A percentile compares a stretch with the other conserved stretches of the same genome.
Conservation (phyloP, 2,329 filamentous ascomycete genomes). For the Thermoascus crustaceus region DNA sequence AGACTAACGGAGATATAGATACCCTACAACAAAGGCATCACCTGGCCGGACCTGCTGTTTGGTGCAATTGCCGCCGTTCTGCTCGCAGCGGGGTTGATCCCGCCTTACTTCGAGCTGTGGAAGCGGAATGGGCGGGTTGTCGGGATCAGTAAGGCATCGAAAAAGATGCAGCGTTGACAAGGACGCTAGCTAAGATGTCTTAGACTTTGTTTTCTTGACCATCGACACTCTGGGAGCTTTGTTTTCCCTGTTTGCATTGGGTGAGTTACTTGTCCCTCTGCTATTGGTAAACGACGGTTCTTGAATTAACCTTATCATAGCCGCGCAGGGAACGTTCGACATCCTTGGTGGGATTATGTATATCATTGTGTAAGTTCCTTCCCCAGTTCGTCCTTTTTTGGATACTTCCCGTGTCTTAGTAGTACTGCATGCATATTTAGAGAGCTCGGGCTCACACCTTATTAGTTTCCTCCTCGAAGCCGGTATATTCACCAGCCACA, state of each 20-base stretch:
- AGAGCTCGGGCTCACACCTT: not conserved
- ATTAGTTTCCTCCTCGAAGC: slow-evolving; percentile 48
- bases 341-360: slow-evolving; percentile 53
- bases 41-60: slow-evolving; percentile 48
- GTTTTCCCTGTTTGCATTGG: slow-evolving; percentile 56
- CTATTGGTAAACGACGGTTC: not conserved
- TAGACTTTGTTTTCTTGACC: slow-evolving; percentile 49
- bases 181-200: slow-evolving; percentile 16
- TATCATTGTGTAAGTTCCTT: slow-evolving; percentile 46
- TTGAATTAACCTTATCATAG: slow-evolving; percentile 27
- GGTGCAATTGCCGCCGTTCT: slow-evolving; percentile 52
- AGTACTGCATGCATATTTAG: too few species aligned
- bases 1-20: slow-evolving; percentile 30
- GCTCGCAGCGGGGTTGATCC: slow-evolving; percentile 49
- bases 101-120: slow-evolving; percentile 55
- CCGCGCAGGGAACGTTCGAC: slow-evolving; percentile 54
- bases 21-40: slow-evolving; percentile 46
- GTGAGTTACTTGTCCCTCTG: slow-evolving; percentile 25
- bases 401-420: not conserved
- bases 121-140: slow-evolving; percentile 54
- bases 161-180: not conserved
- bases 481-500: slow-evolving; percentile 53
- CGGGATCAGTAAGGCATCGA: slow-evolving; percentile 45
- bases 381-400: not conserved
- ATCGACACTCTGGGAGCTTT: slow-evolving; percentile 56